A percentile compares a stretch with the other conserved stretches of the same genome.
phyloP scores from a whole-genome alignment of 306 rosid genomes.

The Cucurbita moschata region DNA sequence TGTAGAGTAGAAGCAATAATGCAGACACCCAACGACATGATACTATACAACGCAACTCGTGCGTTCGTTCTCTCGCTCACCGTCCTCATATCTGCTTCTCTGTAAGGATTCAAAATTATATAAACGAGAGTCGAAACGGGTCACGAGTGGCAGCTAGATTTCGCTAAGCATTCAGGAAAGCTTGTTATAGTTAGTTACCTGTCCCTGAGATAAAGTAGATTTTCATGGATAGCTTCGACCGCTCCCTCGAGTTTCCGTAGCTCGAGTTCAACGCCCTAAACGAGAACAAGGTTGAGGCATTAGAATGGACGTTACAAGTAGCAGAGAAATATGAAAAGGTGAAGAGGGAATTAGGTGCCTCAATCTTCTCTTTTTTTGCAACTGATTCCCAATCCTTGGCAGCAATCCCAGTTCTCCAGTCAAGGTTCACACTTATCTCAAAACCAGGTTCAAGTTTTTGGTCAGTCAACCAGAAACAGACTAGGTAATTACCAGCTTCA shows the following conservation, averaged over 20 bases:
- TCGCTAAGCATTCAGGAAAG: not conserved
- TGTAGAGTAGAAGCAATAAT: slow-evolving; percentile 60
- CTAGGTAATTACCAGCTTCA: slow-evolving; percentile 77
- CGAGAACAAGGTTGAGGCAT: not conserved
- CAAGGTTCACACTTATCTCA: slow-evolving; percentile 39
- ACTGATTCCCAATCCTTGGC: slow-evolving; percentile 98
- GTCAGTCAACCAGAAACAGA: slow-evolving; percentile 65
- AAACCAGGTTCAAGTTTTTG: slow-evolving; percentile 17
- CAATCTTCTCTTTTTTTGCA: slow-evolving; percentile 88
- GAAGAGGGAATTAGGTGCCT: slow-evolving; percentile 26
- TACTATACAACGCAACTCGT: slow-evolving; percentile 70
- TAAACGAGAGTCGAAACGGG: not conserved
- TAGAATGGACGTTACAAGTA: not conserved
- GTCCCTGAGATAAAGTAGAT: slow-evolving; percentile 61
- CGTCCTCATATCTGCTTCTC: slow-evolving; percentile 81
- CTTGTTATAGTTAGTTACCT: slow-evolving; percentile 31
- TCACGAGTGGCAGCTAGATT: not conserved
- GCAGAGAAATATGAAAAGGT: not conserved
- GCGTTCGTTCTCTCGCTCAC: slow-evolving; percentile 68
- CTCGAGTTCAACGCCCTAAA: slow-evolving; percentile 84
- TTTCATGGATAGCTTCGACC: slow-evolving; percentile 79
- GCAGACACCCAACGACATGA: slow-evolving; percentile 66
- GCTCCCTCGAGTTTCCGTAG: slow-evolving; percentile 81
- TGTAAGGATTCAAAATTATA: not conserved
- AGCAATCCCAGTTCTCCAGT: slow-evolving; percentile 91